Conservation (phyloP, 352 stramenopile species). For the Globisporangium cylindrosporum region DNA sequence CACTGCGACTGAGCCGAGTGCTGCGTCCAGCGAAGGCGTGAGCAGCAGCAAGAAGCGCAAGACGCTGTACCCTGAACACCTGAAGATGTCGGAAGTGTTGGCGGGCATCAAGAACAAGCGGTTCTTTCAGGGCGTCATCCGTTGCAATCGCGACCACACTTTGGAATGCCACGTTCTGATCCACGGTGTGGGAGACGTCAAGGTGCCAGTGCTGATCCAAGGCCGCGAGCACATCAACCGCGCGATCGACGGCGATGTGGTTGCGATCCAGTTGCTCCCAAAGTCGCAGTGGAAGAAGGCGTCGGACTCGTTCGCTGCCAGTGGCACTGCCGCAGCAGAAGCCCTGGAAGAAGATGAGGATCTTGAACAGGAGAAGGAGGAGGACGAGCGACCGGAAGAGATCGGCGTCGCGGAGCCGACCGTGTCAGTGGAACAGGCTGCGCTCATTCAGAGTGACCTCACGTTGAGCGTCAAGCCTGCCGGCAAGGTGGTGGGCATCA, state of each 20-base stretch:
- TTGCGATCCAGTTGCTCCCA: conserved; percentile 93
- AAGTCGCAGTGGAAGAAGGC: conserved; percentile 79
- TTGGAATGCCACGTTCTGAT: conserved; percentile 81
- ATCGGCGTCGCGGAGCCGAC: conserved; percentile 64
- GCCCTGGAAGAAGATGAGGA: conserved; percentile 43
- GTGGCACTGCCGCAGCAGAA: conserved; percentile 35
- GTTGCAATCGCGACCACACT: conserved; percentile 86
- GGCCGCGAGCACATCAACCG: conserved; percentile 93
- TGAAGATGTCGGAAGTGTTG: conserved; percentile 73
- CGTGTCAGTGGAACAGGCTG: conserved; percentile 56
- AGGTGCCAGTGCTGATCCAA: conserved; percentile 70
- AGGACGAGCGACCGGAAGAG: conserved; percentile 22
- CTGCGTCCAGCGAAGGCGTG: conserved; percentile 27
- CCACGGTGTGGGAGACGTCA: conserved; percentile 55
- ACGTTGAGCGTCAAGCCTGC: conserved; percentile 60
- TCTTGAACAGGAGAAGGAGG: conserved; percentile 33
- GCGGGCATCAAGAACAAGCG: conserved; percentile 84
- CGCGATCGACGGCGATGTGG: conserved; percentile 97
- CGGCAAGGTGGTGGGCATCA: conserved; percentile 87
- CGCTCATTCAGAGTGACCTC: conserved; percentile 51
- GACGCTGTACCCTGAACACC: conserved; percentile 76
- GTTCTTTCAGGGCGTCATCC: conserved; percentile 88
- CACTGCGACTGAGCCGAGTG: conserved; percentile 24
- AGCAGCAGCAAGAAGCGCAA: conserved; percentile 44
- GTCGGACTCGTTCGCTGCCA: conserved; percentile 63